Evolutionary conservation across 345 rosid genomes (phyloP).

Genomic region (Linum tenue): DNA sequence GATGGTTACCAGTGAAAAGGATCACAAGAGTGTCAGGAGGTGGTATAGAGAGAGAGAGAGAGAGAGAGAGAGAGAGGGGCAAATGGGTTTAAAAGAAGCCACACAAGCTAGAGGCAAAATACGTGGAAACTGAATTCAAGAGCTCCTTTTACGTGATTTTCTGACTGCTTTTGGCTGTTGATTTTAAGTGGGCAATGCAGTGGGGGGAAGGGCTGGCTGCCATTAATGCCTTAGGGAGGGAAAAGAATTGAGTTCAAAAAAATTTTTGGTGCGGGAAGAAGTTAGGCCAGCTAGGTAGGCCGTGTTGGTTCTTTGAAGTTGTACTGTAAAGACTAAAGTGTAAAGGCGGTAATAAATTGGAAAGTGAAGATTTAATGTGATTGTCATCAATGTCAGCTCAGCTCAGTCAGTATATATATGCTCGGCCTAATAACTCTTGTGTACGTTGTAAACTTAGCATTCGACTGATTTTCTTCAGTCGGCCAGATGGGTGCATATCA

Average conservation of each 20-base stretch:
- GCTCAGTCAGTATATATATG: background rate
- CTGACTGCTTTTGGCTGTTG: constrained; percentile 7
- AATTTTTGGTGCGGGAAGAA: background rate
- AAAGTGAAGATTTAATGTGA: constrained; percentile 29
- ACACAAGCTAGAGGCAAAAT: constrained; percentile 14
- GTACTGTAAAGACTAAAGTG: background rate
- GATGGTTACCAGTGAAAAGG: constrained; percentile 11
- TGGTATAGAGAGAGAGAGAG: background rate
- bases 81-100: too few species aligned
- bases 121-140: constrained; percentile 7
- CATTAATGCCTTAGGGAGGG: background rate
- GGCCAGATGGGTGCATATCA: too few species aligned
- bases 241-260: constrained; percentile 7
- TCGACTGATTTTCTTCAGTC: too few species aligned
- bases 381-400: constrained; percentile 25
- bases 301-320: too few species aligned
- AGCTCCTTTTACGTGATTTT: constrained; percentile 32
- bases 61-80: background rate
- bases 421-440: background rate
- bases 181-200: constrained; percentile 13
- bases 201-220: background rate
- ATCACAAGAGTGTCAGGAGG: constrained; percentile 56
- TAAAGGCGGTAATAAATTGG: constrained; percentile 18
- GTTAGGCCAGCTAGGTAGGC: too few species aligned
- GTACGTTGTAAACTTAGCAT: background rate